Evolutionary conservation across 768 basidiomycete genomes (phyloP).

Genomic region (Lentinus tigrinus): DNA sequence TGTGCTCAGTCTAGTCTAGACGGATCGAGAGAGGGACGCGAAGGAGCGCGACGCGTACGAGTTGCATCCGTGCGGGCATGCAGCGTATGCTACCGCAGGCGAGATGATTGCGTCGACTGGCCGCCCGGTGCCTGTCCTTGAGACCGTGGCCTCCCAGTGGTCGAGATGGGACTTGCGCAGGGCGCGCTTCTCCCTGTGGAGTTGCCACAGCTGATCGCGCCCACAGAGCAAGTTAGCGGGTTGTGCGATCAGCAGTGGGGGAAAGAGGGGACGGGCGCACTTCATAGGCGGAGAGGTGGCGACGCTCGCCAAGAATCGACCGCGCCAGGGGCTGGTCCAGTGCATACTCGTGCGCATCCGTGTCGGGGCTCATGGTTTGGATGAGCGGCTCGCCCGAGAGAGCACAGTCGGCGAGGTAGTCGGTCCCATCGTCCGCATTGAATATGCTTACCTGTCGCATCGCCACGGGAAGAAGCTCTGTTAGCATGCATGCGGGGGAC

Average conservation of each 20-base stretch:
- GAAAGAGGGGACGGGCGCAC: constrained; percentile 8
- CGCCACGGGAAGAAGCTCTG: background rate
- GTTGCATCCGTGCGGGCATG: constrained; percentile 45
- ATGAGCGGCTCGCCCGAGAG: constrained; percentile 45
- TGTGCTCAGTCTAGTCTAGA: constrained; percentile 12
- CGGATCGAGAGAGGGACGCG: background rate
- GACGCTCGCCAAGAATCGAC: constrained; percentile 40
- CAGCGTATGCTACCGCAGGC: constrained; percentile 41
- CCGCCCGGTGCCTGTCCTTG: constrained; percentile 44
- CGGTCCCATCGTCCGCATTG: constrained; percentile 41
- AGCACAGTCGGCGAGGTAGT: constrained; percentile 35
- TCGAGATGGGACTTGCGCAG: constrained; percentile 47
- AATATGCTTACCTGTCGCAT: constrained; percentile 34
- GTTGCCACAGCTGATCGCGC: constrained; percentile 41
- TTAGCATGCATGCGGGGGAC: background rate
- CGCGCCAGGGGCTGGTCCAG: constrained; percentile 44
- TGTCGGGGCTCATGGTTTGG: constrained; percentile 35
- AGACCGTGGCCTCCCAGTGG: constrained; percentile 47
- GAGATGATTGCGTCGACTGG: constrained; percentile 54
- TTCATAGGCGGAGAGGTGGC: constrained; percentile 26
- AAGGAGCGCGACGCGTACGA: constrained; percentile 29
- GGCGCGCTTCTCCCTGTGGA: constrained; percentile 40
- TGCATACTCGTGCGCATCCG: constrained; percentile 36
- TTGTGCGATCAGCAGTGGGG: too few species aligned
- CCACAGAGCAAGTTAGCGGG: background rate